A percentile compares a stretch with the other conserved stretches of the same genome.
These are phyloP conservation scores for Geotrichum reessii DNA, from an alignment of 1,139 yeast genomes.

Conservation along the genomic window DNA sequence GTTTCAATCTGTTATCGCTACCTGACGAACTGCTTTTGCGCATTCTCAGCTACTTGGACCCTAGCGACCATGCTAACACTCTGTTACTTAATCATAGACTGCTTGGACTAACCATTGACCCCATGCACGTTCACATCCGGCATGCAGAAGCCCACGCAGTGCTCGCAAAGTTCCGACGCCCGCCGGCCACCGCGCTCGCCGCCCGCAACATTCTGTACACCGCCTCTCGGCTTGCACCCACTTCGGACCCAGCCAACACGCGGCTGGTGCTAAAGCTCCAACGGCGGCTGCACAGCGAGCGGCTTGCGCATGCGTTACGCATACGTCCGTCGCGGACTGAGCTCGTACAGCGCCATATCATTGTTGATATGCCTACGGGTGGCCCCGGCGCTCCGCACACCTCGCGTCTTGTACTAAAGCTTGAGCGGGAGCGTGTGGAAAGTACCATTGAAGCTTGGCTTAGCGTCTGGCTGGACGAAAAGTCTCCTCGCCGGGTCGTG, in stretches of 20 bases:
- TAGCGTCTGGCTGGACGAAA: neutral
- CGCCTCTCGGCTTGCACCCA: constrained; percentile 28
- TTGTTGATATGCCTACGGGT: neutral
- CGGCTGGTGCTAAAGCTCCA: constrained; percentile 26
- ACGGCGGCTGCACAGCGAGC: constrained; percentile 26
- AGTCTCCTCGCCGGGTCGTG: neutral
- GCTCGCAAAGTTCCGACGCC: constrained; percentile 22
- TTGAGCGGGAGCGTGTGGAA: constrained; percentile 26
- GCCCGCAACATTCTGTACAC: constrained; percentile 28
- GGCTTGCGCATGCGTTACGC: constrained; percentile 25
- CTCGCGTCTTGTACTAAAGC: constrained; percentile 12
- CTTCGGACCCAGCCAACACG: constrained; percentile 24
- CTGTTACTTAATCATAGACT: constrained; percentile 24
- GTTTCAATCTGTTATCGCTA: constrained; percentile 7
- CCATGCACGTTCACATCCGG: constrained; percentile 24
- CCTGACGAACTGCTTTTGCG: constrained; percentile 30
- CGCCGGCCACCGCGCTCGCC: constrained; percentile 26
- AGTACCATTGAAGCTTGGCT: constrained; percentile 18
- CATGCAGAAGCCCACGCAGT: constrained; percentile 22
- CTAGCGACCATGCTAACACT: constrained; percentile 27
- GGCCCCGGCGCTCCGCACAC: neutral
- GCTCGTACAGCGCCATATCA: constrained; percentile 25
- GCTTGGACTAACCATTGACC: constrained; percentile 27
- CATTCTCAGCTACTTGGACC: constrained; percentile 27
- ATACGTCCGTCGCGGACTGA: constrained; percentile 26